These are phyloP conservation scores for Xylariaceae sp. DNA, from an alignment of 2,329 filamentous ascomycete species.

Conservation along the genomic window DNA sequence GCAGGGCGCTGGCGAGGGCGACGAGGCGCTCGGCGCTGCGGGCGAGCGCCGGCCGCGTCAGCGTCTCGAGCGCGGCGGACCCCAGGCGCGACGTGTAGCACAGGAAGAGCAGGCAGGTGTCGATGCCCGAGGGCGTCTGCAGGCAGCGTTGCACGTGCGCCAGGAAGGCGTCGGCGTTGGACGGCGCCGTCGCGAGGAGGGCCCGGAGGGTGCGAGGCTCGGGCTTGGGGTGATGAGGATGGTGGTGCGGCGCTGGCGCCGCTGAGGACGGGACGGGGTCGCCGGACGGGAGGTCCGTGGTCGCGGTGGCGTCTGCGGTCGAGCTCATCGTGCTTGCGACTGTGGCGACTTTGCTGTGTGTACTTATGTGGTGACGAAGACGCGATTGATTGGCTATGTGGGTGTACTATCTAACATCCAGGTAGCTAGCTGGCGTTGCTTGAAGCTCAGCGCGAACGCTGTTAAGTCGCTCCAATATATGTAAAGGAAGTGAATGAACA, in stretches of 20 bases:
- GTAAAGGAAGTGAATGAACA: too few relatives aligned
- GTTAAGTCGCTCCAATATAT: too few relatives aligned
- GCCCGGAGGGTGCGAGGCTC: constrained; percentile 27
- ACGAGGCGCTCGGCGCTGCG: constrained; percentile 55
- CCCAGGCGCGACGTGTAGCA: constrained; percentile 67
- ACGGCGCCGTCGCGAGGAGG: constrained; percentile 41
- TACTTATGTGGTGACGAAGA: too few relatives aligned
- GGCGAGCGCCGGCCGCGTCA: constrained; percentile 61
- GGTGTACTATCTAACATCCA: too few relatives aligned
- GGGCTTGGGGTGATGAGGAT: constrained; percentile 25
- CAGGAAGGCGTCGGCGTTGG: constrained; percentile 56
- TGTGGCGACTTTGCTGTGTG: too few relatives aligned
- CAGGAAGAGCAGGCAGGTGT: constrained; percentile 68
- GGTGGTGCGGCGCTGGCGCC: constrained; percentile 24
- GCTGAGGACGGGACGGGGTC: constrained; percentile 39
- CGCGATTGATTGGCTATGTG: too few relatives aligned
- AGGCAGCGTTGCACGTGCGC: constrained; percentile 64
- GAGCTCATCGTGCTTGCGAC: constrained; percentile 22
- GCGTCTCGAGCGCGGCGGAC: constrained; percentile 52
- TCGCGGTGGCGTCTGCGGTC: constrained; percentile 29
- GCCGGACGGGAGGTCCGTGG: constrained; percentile 41
- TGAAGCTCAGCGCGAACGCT: too few relatives aligned
- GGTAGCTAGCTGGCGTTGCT: too few relatives aligned
- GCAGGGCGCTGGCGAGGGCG: constrained; percentile 55
- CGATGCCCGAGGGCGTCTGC: constrained; percentile 69